Base-by-base conservation (phyloP, 2,329 filamentous ascomycete genomes). In the Fusarium nisikadoi region DNA sequence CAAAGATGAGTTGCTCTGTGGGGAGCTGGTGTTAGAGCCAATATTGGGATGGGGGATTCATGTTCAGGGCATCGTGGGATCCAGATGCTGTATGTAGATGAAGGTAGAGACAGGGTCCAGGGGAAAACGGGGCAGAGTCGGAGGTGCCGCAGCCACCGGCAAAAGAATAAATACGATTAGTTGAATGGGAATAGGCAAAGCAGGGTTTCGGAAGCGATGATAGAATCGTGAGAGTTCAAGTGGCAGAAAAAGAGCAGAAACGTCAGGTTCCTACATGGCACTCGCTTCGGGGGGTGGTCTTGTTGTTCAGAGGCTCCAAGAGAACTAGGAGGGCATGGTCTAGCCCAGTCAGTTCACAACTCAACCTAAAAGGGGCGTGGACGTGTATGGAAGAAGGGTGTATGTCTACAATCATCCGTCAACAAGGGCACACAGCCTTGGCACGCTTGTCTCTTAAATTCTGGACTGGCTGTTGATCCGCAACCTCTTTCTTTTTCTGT, bases 131-230 rank as follows among this genome's bases (percentile, higher is more conserved):
- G 58, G 46, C 41, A 69, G 67, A 62, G 38, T 62, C 50, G 60
- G 58, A 61, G 72, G 61, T 76, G 64, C 71, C 61, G 73, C 66
- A 76, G 73, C 71, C 66, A 75, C 75, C 61, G 66, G 70, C 70
- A 70, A 75, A 64, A 72, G 53, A 60, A 65, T 67, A 59, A 64
- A 50, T 31, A 70, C 54, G 56, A 60, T 56, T 57, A 62, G 66
- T 70, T 60, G 50, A 72, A 61, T 58, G 46, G 65, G 60, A 73
- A 70, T 50, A 39, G 45, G 62, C 56, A 68, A 64, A 67, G 41
- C 61, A 71, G 62, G 70, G 74, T 68, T 73, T 73, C 65, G 41
- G 70, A 76, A 70, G 74, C 70, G 65, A 74, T 52, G 58, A 68
- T 59, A 61, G 53, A 73, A 73, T 68, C 59, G 74, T 42, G 70